phyloP scores from a whole-genome alignment of 225 moss, liverwort and hornwort species.

The Marchantia polymorpha region DNA sequence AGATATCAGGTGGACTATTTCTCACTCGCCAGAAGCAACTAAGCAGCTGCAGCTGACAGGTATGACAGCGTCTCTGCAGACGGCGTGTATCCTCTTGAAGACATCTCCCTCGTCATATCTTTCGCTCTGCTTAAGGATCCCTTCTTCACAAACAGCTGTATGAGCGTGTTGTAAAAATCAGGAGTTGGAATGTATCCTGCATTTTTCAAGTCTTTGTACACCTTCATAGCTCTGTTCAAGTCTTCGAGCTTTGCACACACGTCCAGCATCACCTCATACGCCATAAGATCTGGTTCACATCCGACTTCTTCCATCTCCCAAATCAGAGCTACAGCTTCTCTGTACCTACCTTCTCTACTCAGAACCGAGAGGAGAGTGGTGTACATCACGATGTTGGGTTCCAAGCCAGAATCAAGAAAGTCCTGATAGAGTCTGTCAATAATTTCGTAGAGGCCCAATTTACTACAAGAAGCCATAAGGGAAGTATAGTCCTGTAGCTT shows the following conservation, averaged over 20 bases:
- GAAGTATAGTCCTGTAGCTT: slow-evolving; percentile 50
- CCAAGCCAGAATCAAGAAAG: slow-evolving; percentile 32
- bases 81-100: slow-evolving; percentile 53
- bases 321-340: slow-evolving; percentile 54
- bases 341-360: slow-evolving; percentile 51
- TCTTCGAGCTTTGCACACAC: slow-evolving; percentile 59
- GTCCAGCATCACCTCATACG: slow-evolving; percentile 58
- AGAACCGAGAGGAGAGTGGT: slow-evolving; percentile 59
- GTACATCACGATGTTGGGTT: slow-evolving; percentile 63
- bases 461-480: slow-evolving; percentile 63
- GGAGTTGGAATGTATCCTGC: slow-evolving; percentile 62
- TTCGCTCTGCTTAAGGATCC: slow-evolving; percentile 49
- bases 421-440: slow-evolving; percentile 48
- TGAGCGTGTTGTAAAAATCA: slow-evolving; percentile 60
- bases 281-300: slow-evolving; percentile 57
- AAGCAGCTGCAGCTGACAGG: slow-evolving; percentile 24
- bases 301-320: slow-evolving; percentile 61
- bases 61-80: slow-evolving; percentile 40
- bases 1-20: background rate
- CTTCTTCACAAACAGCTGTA: slow-evolving; percentile 54
- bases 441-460: slow-evolving; percentile 49
- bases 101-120: slow-evolving; percentile 63
- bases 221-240: slow-evolving; percentile 49
- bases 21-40: background rate
- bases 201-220: slow-evolving; percentile 53